A percentile compares a stretch with the other conserved stretches of the same genome.
Evolutionary conservation across 2,329 filamentous ascomycete species (phyloP).

Genomic region (Botryotinia globosa): DNA sequence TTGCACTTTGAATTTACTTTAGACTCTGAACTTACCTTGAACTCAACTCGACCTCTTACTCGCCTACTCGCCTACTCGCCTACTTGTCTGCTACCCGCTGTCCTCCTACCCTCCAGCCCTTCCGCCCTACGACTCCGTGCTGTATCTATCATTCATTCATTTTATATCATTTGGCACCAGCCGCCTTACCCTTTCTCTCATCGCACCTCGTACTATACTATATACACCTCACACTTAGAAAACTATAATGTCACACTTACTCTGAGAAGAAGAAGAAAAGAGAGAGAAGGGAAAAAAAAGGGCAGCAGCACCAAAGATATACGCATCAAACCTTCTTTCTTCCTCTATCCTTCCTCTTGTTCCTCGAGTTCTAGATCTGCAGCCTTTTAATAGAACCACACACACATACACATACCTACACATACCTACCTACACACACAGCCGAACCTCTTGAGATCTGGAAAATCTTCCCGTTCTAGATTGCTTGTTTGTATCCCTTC

Average conservation of each 20-base stretch:
- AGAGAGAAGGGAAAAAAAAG: not conserved
- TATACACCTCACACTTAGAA: not conserved
- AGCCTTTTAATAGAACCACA: not conserved
- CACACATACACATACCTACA: not conserved
- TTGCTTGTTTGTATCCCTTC: not conserved
- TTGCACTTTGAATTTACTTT: not conserved
- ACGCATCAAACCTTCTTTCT: conserved; percentile 9
- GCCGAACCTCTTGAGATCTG: not conserved
- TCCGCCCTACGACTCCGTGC: not conserved
- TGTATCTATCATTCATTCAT: not conserved
- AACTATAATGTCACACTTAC: not conserved
- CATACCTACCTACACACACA: conserved; percentile 18
- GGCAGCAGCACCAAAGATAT: not conserved
- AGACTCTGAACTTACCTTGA: not conserved
- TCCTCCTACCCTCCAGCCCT: not conserved
- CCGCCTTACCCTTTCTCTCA: not conserved
- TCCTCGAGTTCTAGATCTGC: conserved; percentile 9
- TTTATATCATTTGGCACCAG: not conserved
- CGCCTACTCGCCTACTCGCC: not conserved
- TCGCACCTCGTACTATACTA: conserved; percentile 7
- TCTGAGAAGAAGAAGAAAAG: not conserved
- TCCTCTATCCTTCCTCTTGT: not conserved
- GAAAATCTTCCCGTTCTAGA: conserved; percentile 13
- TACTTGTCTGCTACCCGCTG: not conserved
- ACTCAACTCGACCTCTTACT: not conserved